Evolutionary conservation across 2,329 filamentous ascomycete species (phyloP).

Genomic region (Beauveria bassiana): DNA sequence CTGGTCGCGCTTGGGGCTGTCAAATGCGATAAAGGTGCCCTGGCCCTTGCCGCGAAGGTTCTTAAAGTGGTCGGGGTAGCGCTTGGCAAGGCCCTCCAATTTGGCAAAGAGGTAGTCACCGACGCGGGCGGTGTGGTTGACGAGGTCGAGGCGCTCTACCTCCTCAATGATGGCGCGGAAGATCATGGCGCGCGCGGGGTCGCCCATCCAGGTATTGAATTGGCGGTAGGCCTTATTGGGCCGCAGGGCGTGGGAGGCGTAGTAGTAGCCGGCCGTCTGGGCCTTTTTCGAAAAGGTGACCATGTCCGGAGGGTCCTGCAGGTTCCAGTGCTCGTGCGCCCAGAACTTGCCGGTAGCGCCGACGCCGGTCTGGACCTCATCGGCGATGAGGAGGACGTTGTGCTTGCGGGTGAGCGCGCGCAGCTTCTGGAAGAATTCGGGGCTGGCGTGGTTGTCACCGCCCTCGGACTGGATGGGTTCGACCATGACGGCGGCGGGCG

Average conservation of each 20-base stretch:
- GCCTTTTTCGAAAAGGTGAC: conserved; percentile 96
- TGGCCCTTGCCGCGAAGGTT: conserved; percentile 82
- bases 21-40: conserved; percentile 91
- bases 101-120: conserved; percentile 71
- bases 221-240: conserved; percentile 93
- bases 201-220: conserved; percentile 98
- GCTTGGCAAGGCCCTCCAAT: conserved; percentile 57
- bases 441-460: conserved; percentile 87
- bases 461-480: conserved; percentile 93
- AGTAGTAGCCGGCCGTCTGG: conserved; percentile 90
- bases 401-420: conserved; percentile 71
- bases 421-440: conserved; percentile 78
- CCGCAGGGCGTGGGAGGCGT: conserved; percentile 66
- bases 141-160: conserved; percentile 68
- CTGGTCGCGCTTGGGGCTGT: conserved; percentile 70
- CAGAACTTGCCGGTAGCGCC: conserved; percentile 92
- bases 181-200: conserved; percentile 74
- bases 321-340: conserved; percentile 93
- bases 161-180: conserved; percentile 83
- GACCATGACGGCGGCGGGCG: conserved; percentile 73
- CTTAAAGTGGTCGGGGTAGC: conserved; percentile 69
- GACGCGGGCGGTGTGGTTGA: conserved; percentile 67
- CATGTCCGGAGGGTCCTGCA: conserved; percentile 75
- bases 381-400: conserved; percentile 78
- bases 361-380: conserved; percentile 90